Conservation (phyloP, 1,284 basidiomycete genomes). For the Wallemia mellicola region DNA sequence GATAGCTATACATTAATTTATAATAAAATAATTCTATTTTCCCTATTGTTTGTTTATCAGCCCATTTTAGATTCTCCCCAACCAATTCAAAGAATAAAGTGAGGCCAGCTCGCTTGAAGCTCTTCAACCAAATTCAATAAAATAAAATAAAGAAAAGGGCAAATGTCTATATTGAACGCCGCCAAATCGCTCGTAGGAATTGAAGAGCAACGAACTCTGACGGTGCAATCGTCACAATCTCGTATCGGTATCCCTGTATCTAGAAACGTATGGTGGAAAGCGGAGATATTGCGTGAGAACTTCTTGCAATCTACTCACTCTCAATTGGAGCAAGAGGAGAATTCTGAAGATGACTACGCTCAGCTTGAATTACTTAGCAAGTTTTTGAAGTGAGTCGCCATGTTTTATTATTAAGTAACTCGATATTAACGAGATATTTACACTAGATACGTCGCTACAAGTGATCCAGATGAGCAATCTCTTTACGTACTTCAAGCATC, state of each 20-base stretch:
- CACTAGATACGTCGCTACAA: not conserved
- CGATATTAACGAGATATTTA: not conserved
- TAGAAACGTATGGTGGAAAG: conserved; percentile 52
- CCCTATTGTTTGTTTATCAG: not conserved
- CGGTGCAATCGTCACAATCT: conserved; percentile 15
- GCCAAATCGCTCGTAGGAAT: not conserved
- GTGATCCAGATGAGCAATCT: conserved; percentile 19
- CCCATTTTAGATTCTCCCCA: not conserved
- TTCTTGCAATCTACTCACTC: conserved; percentile 32
- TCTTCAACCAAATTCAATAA: not conserved
- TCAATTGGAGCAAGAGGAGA: conserved; percentile 19
- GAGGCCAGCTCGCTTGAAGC: not conserved
- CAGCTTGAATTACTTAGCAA: conserved; percentile 20
- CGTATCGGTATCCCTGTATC: conserved; percentile 49
- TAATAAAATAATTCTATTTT: not conserved
- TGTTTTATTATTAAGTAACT: not conserved
- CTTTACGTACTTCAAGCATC: conserved; percentile 38
- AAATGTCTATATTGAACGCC: not conserved
- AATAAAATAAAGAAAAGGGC: not conserved
- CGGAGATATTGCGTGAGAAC: conserved; percentile 59
- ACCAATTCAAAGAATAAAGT: not conserved
- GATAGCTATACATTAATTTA: not conserved
- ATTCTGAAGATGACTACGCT: conserved; percentile 23
- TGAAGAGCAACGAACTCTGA: conserved; percentile 15
- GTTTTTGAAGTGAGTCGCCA: not conserved